Base-by-base conservation (phyloP, 2,329 filamentous ascomycete species). In the Blumeriella jaapii region DNA sequence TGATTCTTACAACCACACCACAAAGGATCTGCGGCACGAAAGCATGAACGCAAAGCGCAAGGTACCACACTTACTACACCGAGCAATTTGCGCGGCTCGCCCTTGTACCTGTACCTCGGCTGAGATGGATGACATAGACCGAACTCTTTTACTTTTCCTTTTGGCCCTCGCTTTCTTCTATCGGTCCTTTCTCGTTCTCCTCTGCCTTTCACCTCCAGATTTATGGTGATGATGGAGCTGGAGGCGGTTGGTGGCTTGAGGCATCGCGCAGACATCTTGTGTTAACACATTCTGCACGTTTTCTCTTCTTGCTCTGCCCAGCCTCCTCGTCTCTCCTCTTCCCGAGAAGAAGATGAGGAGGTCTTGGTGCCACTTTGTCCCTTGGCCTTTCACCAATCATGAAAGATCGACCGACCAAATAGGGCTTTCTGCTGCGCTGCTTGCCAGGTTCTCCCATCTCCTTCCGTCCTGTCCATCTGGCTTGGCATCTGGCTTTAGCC, bases 21-120 rank as follows among this genome's bases (percentile, higher is more conserved):
- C 34, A 48, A 50, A 49, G 50, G 48, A 52, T 51, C 44, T 39
- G 46, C 39, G 38, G 46, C 46, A 52, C 37, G 43, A 51, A 50
- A 29, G 41, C 41, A 49, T 44, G 45, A 46, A 47, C 51, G 50
- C 49, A 51, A 34, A 51, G 48, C 52, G 51, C 48, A 51, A 35
- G 48, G 49, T 54, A 52, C 50, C 48, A 41, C 45, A 52, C n/a
- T n/a, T n/a, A n/a, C n/a, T n/a, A n/a, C n/a, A n/a, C n/a, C 39
- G 50, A 50, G 52, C 47, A 33, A 45, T 10, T 39, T 51, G 51
- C 50, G 51, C 49, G 47, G 46, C 50, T 54, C 52, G 44, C 51
- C 25, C 40, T 40, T 56, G 54, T 56, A 55, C 45, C 52, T 47
- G 50, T 55, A 54, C 44, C 41, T 42, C 31, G 40, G 46, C 31